Evolutionary conservation across 257 asterid species (phyloP), one percentile per base, ranked within the genome.

Genomic region (Fraxinus quadrangulata): DNA sequence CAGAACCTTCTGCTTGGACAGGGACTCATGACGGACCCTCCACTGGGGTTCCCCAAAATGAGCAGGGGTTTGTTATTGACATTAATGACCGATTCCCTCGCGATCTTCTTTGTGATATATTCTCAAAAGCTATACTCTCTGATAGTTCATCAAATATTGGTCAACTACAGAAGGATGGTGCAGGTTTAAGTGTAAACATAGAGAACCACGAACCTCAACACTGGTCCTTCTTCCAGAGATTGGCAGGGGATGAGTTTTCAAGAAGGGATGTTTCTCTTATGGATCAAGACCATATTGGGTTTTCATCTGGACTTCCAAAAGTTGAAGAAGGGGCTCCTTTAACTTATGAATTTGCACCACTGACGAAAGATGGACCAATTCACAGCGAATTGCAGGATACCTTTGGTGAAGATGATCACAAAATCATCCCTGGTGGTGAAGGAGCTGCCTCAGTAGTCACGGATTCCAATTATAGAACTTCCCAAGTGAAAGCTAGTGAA

Each of bases 191-290:
- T 75, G 80, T 94, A 81, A 94, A 94, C 85, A 78, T 91, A 61
- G 93, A 91, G 80, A 94, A 92, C 83, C 95, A 88, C 75, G 98
- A 94, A 11, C 98, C 98, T 31, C 85, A 92, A 80, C 93, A 83
- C 82, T 94, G 98, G 98, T 94, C 98, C 71, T 94, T 88, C 91
- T 94, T 94, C 85, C 92, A 90, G 85, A 90, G 92, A 80, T 84
- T 92, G 88, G 97, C 95, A 37, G 96, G 97, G 74, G 92, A 91
- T 85, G 94, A 85, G 79, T 92, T 94, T 86, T 65, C 90, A 33
- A 86, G 91, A 84, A 94, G 87, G 74, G 96, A 92, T 79, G 85
- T 92, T 78, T 94, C 97, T 79, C 92, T 93, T 81, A 93, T 94
- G 39, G 98, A 92, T 83, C 97, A 94, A 86, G 97, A 94, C 83